phyloP scores from a whole-genome alignment of 2,329 filamentous ascomycete genomes.

The Fusarium piperis region DNA sequence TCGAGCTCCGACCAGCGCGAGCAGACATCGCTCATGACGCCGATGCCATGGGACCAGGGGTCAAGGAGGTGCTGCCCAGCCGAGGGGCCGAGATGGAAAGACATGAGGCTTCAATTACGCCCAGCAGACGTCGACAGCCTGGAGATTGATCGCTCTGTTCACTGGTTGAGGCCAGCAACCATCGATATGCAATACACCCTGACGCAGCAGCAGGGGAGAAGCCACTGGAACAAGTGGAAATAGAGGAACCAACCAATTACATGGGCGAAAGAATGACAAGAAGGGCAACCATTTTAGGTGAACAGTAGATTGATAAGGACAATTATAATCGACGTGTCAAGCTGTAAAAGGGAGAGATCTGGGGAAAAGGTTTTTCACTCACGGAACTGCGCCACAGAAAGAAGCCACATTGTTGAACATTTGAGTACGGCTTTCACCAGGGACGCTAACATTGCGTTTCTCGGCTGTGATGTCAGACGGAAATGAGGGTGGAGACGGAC shows the following conservation, averaged over 20 bases:
- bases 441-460: background rate
- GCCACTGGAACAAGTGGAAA: background rate
- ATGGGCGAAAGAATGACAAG: constrained; percentile 30
- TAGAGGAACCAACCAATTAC: constrained; percentile 18
- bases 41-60: constrained; percentile 46
- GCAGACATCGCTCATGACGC: constrained; percentile 50
- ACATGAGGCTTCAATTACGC: constrained; percentile 20
- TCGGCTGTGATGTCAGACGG: background rate
- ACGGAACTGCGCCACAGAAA: constrained; percentile 7
- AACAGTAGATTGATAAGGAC: background rate
- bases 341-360: background rate
- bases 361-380: constrained; percentile 17
- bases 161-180: constrained; percentile 8
- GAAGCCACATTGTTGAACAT: constrained; percentile 5
- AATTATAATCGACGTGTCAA: background rate
- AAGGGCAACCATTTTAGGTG: constrained; percentile 9
- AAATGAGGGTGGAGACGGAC: constrained; percentile 1
- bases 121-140: background rate
- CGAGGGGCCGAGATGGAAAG: constrained; percentile 36
- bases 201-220: background rate
- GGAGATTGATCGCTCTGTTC: background rate
- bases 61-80: constrained; percentile 36
- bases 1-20: constrained; percentile 56
- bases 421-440: background rate
- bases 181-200: background rate